Evolutionary conservation across 2,329 filamentous ascomycete species (phyloP).

Genomic region (Periconia sp.): DNA sequence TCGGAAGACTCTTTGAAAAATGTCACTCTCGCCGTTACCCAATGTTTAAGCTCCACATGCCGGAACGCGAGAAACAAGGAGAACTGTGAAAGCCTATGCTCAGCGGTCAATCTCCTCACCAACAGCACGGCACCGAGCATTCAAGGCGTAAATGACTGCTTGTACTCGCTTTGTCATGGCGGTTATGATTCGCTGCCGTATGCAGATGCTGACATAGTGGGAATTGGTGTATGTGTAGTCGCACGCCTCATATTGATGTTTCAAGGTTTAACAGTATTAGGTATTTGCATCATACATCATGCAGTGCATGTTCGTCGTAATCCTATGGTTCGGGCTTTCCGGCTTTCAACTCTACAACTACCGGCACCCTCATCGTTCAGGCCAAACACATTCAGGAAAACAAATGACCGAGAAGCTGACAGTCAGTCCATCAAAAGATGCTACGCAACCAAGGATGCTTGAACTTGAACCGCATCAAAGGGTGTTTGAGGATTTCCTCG

Average conservation of each 20-base stretch:
- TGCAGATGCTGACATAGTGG: conserved; percentile 25
- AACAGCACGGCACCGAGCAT: conserved; percentile 20
- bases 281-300: conserved; percentile 30
- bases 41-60: conserved; percentile 22
- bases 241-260: background rate
- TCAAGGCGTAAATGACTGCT: conserved; percentile 16
- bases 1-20: conserved; percentile 6
- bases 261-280: conserved; percentile 5
- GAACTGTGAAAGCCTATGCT: conserved; percentile 10
- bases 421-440: too few relatives aligned
- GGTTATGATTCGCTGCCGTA: conserved; percentile 16
- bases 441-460: too few relatives aligned
- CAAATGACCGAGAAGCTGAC: background rate
- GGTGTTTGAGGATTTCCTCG: conserved; percentile 15
- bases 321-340: conserved; percentile 18
- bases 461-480: conserved; percentile 12
- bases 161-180: conserved; percentile 14
- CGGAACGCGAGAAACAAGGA: conserved; percentile 12
- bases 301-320: conserved; percentile 25
- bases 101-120: conserved; percentile 15
- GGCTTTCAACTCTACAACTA: conserved; percentile 4
- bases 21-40: conserved; percentile 18
- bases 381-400: too few relatives aligned
- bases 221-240: conserved; percentile 22
- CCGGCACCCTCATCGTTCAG: background rate